These are phyloP conservation scores for Saksenaea vasiformis DNA, from an alignment of 371 early-diverging fungal species.

Conservation along the genomic window DNA sequence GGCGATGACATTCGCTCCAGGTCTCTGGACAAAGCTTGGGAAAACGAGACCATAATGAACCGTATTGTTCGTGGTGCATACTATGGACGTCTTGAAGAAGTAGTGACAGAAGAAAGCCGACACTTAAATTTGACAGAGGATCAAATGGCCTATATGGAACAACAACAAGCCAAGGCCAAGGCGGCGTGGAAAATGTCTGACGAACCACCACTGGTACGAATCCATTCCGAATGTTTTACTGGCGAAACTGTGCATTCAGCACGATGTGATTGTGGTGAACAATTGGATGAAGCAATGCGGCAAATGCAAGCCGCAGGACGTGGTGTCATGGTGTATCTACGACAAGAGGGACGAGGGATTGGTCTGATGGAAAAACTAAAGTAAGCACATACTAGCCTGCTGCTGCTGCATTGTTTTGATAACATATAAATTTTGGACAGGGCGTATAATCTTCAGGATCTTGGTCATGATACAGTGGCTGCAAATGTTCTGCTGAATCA, in stretches of 20 bases:
- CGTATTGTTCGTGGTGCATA: conserved; percentile 80
- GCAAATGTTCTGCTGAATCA: conserved; percentile 90
- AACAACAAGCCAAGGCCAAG: conserved; percentile 40
- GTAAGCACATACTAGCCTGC: conserved; percentile 43
- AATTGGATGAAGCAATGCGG: conserved; percentile 91
- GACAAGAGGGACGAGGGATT: conserved; percentile 96
- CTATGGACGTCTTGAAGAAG: conserved; percentile 58
- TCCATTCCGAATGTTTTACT: conserved; percentile 97
- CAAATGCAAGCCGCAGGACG: conserved; percentile 79
- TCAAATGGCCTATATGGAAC: conserved; percentile 39
- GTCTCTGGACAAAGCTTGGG: conserved; percentile 66
- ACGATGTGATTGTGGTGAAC: conserved; percentile 96
- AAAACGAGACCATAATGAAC: conserved; percentile 77
- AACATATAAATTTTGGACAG: conserved; percentile 42
- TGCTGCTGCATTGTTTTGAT: background rate
- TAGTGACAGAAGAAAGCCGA: conserved; percentile 46
- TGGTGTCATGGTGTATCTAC: conserved; percentile 91
- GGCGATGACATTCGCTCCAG: conserved; percentile 76
- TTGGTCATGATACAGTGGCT: conserved; percentile 93
- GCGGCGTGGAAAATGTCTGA: conserved; percentile 22
- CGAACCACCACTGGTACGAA: conserved; percentile 78
- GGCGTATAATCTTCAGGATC: conserved; percentile 96
- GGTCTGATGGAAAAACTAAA: conserved; percentile 91
- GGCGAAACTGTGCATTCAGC: conserved; percentile 92
- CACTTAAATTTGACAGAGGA: conserved; percentile 34